A percentile compares a stretch with the other conserved stretches of the same genome.
These are phyloP conservation scores for Colletotrichum theobromicola DNA, from an alignment of 2,329 filamentous ascomycete genomes.

Conservation along the genomic window DNA sequence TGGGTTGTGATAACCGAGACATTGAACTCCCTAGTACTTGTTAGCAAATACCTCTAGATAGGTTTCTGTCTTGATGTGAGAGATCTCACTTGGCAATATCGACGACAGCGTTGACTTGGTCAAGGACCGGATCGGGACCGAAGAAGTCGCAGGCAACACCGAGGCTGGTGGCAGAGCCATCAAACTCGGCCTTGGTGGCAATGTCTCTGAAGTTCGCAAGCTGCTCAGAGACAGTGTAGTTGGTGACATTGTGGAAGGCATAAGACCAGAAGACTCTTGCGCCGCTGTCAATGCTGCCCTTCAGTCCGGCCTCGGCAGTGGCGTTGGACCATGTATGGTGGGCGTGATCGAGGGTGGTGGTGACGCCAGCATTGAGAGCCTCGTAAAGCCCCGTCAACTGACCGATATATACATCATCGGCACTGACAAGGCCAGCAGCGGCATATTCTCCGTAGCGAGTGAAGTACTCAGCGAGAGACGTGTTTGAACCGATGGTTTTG, in stretches of 20 bases:
- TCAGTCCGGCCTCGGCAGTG: constrained; percentile 47
- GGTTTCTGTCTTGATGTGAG: background rate
- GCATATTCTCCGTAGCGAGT: constrained; percentile 41
- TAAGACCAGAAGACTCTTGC: constrained; percentile 53
- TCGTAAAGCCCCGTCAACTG: constrained; percentile 54
- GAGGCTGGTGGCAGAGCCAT: constrained; percentile 36
- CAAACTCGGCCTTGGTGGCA: constrained; percentile 28
- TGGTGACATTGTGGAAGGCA: constrained; percentile 40
- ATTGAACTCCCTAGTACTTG: constrained; percentile 34
- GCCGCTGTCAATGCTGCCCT: constrained; percentile 52
- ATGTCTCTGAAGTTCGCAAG: constrained; percentile 41
- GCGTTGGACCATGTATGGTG: constrained; percentile 51
- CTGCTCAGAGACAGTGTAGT: constrained; percentile 40
- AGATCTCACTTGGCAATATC: constrained; percentile 33
- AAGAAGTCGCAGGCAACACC: constrained; percentile 48
- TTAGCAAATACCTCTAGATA: background rate
- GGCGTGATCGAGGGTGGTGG: constrained; percentile 57
- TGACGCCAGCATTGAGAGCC: constrained; percentile 57
- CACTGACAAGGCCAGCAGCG: constrained; percentile 34
- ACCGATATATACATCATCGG: constrained; percentile 51
- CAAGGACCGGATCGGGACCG: constrained; percentile 29
- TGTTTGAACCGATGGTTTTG: constrained; percentile 58
- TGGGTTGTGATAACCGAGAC: constrained; percentile 53
- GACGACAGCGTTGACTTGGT: constrained; percentile 35
- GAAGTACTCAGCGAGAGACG: constrained; percentile 54